These are phyloP conservation scores for Penicillium corylophilum DNA, from an alignment of 2,329 filamentous ascomycete species.

Conservation along the genomic window DNA sequence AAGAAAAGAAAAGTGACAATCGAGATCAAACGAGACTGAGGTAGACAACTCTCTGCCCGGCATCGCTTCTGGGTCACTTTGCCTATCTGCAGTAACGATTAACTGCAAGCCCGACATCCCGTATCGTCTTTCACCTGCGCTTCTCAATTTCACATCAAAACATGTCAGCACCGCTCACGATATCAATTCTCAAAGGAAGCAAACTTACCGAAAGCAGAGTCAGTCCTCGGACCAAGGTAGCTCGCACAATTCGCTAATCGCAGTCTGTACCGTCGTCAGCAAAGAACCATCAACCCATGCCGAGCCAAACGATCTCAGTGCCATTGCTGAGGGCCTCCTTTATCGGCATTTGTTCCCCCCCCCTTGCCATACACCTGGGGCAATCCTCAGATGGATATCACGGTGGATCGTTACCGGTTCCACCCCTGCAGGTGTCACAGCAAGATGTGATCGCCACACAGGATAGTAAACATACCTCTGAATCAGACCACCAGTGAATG, in stretches of 20 bases:
- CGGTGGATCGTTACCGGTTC: too few relatives aligned
- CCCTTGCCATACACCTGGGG: too few relatives aligned
- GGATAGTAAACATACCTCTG: constrained; percentile 38
- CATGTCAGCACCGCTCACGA: not conserved
- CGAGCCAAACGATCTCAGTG: too few relatives aligned
- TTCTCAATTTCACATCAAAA: constrained; percentile 24
- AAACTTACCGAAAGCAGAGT: constrained; percentile 26
- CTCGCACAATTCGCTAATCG: constrained; percentile 38
- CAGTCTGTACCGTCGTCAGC: constrained; percentile 40
- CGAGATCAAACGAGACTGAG: not conserved
- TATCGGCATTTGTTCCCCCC: too few relatives aligned
- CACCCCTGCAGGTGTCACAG: too few relatives aligned
- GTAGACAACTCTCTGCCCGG: not conserved
- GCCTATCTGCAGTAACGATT: not conserved
- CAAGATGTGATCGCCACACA: too few relatives aligned
- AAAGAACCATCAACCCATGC: constrained; percentile 43
- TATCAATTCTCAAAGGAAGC: not conserved
- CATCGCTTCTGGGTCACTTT: not conserved
- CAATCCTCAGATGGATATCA: too few relatives aligned
- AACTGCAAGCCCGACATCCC: not conserved
- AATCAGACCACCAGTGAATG: constrained; percentile 4
- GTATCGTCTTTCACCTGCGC: not conserved
- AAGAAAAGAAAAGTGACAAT: not conserved
- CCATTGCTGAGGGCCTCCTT: too few relatives aligned
- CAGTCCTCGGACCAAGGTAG: constrained; percentile 29